phyloP scores from a whole-genome alignment of 495 filamentous ascomycete genomes.

The Chaetomium cochliodes region DNA sequence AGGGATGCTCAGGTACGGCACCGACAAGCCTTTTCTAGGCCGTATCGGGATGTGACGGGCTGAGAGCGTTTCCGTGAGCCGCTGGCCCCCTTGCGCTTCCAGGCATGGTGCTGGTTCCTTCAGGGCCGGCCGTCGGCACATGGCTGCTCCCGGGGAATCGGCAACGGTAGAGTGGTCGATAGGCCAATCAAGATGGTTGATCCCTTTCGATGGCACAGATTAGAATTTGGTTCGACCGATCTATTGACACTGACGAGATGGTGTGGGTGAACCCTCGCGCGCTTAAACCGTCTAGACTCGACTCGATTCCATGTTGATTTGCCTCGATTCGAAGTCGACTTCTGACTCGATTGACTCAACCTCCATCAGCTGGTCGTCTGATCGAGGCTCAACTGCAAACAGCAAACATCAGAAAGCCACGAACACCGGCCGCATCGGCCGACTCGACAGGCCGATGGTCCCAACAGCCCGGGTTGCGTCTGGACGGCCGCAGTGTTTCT shows the following conservation, averaged over 20 bases:
- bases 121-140: slow-evolving; percentile 12
- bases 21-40: slow-evolving; percentile 12
- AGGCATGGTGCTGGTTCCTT: too few species aligned
- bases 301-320: background rate
- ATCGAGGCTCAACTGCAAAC: background rate
- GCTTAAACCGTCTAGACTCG: background rate
- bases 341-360: background rate
- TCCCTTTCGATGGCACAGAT: background rate
- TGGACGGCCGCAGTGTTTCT: slow-evolving; percentile 2
- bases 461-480: slow-evolving; percentile 13
- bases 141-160: slow-evolving; percentile 5
- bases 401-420: background rate
- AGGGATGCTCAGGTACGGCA: slow-evolving; percentile 15
- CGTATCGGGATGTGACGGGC: slow-evolving; percentile 30
- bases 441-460: background rate
- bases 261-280: background rate
- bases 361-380: background rate
- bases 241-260: background rate
- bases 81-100: slow-evolving; percentile 14
- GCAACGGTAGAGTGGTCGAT: background rate
- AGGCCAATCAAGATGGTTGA: background rate
- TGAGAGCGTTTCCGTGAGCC: slow-evolving; percentile 20
- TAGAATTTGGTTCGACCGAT: background rate
- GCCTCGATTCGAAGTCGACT: background rate
- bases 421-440: background rate